A percentile compares a stretch with the other conserved stretches of the same genome.
Conservation (phyloP, 2,329 filamentous ascomycete species). For the Fusarium redolens region DNA sequence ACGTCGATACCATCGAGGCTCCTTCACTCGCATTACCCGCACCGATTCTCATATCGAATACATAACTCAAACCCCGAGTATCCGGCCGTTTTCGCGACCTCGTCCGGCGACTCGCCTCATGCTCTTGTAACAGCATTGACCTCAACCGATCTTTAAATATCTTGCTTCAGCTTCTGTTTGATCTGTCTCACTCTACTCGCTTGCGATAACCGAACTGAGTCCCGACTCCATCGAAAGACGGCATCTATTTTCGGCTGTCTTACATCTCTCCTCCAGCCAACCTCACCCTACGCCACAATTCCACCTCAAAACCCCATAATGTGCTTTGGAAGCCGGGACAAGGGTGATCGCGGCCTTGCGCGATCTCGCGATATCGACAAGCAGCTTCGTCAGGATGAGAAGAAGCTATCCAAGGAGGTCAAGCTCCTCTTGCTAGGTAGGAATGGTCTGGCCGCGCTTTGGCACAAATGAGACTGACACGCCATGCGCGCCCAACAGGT, state of each 20-base stretch:
- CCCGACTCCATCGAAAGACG: not conserved
- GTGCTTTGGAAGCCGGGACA: slow-evolving; percentile 72
- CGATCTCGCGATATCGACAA: slow-evolving; percentile 86
- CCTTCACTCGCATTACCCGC: not conserved
- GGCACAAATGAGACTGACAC: slow-evolving; percentile 22
- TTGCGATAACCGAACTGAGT: slow-evolving; percentile 2
- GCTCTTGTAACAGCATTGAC: not conserved
- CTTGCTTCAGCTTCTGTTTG: not conserved
- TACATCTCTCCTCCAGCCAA: not conserved
- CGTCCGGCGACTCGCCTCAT: not conserved
- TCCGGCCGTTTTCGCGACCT: slow-evolving; percentile 16
- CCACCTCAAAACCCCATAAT: slow-evolving; percentile 53
- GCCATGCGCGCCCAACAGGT: slow-evolving; percentile 63
- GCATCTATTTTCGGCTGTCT: slow-evolving; percentile 1
- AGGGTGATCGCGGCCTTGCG: slow-evolving; percentile 60
- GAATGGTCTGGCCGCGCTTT: slow-evolving; percentile 13
- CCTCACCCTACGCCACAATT: not conserved
- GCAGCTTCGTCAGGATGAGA: slow-evolving; percentile 86
- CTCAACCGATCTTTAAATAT: not conserved
- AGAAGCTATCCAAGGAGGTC: slow-evolving; percentile 85
- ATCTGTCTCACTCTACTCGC: slow-evolving; percentile 5
- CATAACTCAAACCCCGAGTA: slow-evolving; percentile 3
- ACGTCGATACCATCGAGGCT: slow-evolving; percentile 1
- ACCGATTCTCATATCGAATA: not conserved
- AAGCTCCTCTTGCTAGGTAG: slow-evolving; percentile 92